These are phyloP conservation scores for Zancudomyces culisetae DNA, from an alignment of 371 early-diverging fungal species.

Conservation along the genomic window DNA sequence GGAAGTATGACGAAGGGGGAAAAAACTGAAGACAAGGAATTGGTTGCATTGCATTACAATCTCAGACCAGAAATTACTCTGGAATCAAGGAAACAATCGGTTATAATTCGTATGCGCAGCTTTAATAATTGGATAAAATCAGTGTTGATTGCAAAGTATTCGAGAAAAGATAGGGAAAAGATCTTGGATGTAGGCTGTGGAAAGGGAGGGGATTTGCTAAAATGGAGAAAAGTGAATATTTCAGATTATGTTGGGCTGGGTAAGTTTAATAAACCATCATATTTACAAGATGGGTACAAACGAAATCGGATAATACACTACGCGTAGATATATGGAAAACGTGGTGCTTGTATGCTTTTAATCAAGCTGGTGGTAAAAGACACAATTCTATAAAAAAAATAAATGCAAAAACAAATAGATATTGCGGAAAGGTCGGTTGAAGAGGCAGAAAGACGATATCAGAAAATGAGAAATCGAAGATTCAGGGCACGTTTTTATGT, in stretches of 20 bases:
- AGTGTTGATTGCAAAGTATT: conserved; percentile 56
- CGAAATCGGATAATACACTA: no score
- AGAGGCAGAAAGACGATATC: conserved; percentile 67
- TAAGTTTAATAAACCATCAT: no score
- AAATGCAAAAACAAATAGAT: conserved; percentile 32
- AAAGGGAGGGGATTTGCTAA: conserved; percentile 97
- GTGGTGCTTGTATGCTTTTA: no score
- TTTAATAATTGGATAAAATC: conserved; percentile 97
- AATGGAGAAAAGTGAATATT: conserved; percentile 65
- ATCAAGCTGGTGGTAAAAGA: no score
- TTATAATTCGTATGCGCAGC: conserved; percentile 63
- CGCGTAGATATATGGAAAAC: no score
- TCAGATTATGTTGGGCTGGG: conserved; percentile 40
- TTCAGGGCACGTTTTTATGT: conserved; percentile 16
- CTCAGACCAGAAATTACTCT: conserved; percentile 57
- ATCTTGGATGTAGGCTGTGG: conserved; percentile 96
- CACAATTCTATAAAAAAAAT: background rate
- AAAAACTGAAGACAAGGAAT: no score
- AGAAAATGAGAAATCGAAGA: conserved; percentile 4
- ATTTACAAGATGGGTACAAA: no score
- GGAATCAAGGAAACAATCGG: conserved; percentile 54
- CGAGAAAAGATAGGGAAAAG: conserved; percentile 20
- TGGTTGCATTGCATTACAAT: conserved; percentile 88
- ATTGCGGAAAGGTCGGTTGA: conserved; percentile 83
- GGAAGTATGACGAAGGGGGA: no score